These are phyloP conservation scores for Botryotinia narcissicola DNA, from an alignment of 2,329 filamentous ascomycete species.

Conservation along the genomic window DNA sequence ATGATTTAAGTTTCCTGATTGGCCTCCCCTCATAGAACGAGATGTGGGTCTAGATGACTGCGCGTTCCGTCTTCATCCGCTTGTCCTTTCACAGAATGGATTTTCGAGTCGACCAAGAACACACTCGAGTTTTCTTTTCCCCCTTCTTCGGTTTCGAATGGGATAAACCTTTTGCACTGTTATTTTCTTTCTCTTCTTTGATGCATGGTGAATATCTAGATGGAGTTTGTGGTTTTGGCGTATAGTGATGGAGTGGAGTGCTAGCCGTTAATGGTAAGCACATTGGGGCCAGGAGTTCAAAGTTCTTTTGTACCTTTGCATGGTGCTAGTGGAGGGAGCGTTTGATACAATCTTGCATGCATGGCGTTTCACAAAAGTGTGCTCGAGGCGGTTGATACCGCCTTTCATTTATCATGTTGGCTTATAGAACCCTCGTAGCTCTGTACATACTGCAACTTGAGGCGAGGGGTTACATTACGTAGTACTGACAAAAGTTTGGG, in stretches of 20 bases:
- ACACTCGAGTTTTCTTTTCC: slow-evolving; percentile 14
- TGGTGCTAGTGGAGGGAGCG: slow-evolving; percentile 1
- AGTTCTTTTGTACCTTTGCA: not conserved
- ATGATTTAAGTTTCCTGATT: slow-evolving; percentile 13
- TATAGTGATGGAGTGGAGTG: slow-evolving; percentile 1
- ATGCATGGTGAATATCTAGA: slow-evolving; percentile 18
- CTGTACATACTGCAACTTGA: not conserved
- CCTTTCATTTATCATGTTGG: not conserved
- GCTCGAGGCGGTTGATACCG: not conserved
- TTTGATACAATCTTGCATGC: not conserved
- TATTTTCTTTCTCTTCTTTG: not conserved
- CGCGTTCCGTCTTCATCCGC: slow-evolving; percentile 8
- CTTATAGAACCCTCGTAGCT: not conserved
- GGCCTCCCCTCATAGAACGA: slow-evolving; percentile 7
- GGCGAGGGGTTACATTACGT: not conserved
- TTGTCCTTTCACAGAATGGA: slow-evolving; percentile 14
- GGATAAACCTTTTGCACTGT: not conserved
- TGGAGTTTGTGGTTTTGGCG: slow-evolving; percentile 10
- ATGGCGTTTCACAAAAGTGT: not conserved
- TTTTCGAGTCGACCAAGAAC: slow-evolving; percentile 11
- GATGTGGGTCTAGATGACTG: slow-evolving; percentile 13
- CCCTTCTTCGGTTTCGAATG: slow-evolving; percentile 13
- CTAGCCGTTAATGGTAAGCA: slow-evolving; percentile 15
- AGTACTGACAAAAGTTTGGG: not conserved
- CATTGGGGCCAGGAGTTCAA: slow-evolving; percentile 4